A percentile compares a stretch with the other conserved stretches of the same genome.
Evolutionary conservation across 2,329 filamentous ascomycete species (phyloP).

Genomic region (Fusarium burgessii): DNA sequence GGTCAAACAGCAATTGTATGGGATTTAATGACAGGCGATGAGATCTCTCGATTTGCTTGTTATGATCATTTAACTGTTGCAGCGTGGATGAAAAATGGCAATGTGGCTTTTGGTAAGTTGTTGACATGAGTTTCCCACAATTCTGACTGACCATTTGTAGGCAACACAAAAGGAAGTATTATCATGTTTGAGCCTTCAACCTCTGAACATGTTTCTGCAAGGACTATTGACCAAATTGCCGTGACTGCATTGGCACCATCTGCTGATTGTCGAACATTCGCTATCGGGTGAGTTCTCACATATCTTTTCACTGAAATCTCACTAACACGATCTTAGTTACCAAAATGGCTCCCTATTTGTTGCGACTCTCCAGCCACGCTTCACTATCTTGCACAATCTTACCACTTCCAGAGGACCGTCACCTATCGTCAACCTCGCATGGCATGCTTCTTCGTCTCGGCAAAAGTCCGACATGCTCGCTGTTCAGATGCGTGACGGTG

Average conservation of each 20-base stretch:
- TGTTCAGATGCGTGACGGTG: constrained; percentile 90
- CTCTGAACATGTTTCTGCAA: constrained; percentile 89
- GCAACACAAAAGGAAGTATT: constrained; percentile 91
- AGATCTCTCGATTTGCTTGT: constrained; percentile 90
- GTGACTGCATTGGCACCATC: constrained; percentile 94
- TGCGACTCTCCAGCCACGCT: constrained; percentile 88
- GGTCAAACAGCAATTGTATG: constrained; percentile 95
- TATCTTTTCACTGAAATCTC: not conserved
- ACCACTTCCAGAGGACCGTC: constrained; percentile 87
- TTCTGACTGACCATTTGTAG: constrained; percentile 59
- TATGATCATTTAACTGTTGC: constrained; percentile 89
- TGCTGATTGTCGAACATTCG: constrained; percentile 91
- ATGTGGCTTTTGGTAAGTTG: constrained; percentile 89
- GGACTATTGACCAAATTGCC: constrained; percentile 91
- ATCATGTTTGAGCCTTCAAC: constrained; percentile 95
- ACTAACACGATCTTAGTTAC: constrained; percentile 70
- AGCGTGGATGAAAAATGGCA: constrained; percentile 96
- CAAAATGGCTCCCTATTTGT: constrained; percentile 95
- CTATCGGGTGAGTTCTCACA: constrained; percentile 79
- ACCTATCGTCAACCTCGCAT: constrained; percentile 86
- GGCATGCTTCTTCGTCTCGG: constrained; percentile 96
- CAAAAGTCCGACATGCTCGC: constrained; percentile 99
- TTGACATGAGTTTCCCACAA: constrained; percentile 10
- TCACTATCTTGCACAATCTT: constrained; percentile 93
- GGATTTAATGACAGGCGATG: constrained; percentile 92